Evolutionary conservation across 805 yeast species (phyloP), one percentile per base, ranked within the genome.

Genomic region (Scheffersomyces amazonensis): DNA sequence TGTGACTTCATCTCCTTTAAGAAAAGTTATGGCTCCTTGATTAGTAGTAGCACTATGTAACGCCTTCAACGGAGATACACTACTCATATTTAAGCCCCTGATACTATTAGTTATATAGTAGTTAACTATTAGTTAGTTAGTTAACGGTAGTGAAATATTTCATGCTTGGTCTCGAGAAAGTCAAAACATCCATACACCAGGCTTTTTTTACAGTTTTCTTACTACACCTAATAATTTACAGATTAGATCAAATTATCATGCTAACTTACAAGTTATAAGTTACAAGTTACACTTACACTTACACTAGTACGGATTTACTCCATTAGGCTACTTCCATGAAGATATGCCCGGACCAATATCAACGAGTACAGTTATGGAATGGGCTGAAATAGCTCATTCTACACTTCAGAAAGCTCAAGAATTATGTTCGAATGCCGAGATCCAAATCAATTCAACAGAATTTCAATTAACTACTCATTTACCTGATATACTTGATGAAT

Each of bases 371-470:
- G 48, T 60, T 17, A 33, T 32, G 9, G 32, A 30, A 11, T 67
- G 72, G 70, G 50, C 56, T 5, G 50, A 43, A 2, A 56, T 62
- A 25, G 69, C 69, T 2, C 50, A 47, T 29, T 24, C 23, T 13
- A 60, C 60, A 10, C 56, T 56, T 12, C 57, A 49, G 34, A 34
- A 43, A 27, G 73, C 72, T 6, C 60, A 56, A 33, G 48, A 48
- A 16, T 37, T 59, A 24, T 66, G 71, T 35, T 42, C 65, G 2
- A 49, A 46, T 19, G 71, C 73, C 1, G 69, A 64, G 32, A 39
- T 41, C 1, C 56, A 54, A 54, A 48, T 68, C 6, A 54, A 54
- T 24, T 39, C 44, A 11, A 56, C 62, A 1, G 34, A 45, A 2
- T 49, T 48, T 33, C 52, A 52, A 31, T 47, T 66, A 19, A 42